phyloP scores from a whole-genome alignment of 2,329 filamentous ascomycete species.

The Aureobasidium mangrovei region DNA sequence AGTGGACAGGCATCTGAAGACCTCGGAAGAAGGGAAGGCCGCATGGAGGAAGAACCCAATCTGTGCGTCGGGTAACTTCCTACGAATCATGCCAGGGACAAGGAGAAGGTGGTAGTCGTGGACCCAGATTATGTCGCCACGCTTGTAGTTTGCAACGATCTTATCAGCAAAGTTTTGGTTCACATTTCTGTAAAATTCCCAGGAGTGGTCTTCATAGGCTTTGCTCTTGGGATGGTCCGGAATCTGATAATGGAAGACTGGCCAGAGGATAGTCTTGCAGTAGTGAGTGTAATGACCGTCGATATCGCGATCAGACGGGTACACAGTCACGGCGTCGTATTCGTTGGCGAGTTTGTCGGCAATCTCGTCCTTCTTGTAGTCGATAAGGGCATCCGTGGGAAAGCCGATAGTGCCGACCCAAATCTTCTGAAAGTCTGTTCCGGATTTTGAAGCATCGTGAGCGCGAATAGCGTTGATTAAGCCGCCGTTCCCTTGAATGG shows the following conservation, averaged over 20 bases:
- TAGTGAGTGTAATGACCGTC: conserved; percentile 93
- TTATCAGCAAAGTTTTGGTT: conserved; percentile 90
- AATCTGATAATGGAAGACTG: conserved; percentile 96
- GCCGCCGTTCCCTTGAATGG: conserved; percentile 87
- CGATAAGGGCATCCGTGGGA: conserved; percentile 76
- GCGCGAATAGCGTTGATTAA: conserved; percentile 73
- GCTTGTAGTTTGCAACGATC: conserved; percentile 86
- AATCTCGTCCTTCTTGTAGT: conserved; percentile 72
- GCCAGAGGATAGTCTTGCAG: conserved; percentile 97
- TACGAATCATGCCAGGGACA: conserved; percentile 79
- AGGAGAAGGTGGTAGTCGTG: conserved; percentile 92
- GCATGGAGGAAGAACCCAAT: conserved; percentile 96
- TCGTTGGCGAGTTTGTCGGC: conserved; percentile 72
- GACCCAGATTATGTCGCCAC: conserved; percentile 86
- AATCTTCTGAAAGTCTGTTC: conserved; percentile 63
- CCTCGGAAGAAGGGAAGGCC: conserved; percentile 90
- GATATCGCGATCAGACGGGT: conserved; percentile 82
- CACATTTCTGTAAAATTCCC: conserved; percentile 86
- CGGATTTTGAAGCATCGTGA: conserved; percentile 45
- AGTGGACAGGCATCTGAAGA: conserved; percentile 83
- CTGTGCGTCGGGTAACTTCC: conserved; percentile 83
- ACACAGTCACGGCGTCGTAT: conserved; percentile 74
- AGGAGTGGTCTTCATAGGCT: conserved; percentile 93
- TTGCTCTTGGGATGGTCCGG: conserved; percentile 98
- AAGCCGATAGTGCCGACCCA: conserved; percentile 92